A percentile compares a stretch with the other conserved stretches of the same genome.
Evolutionary conservation across 305 asterid genomes (phyloP).

Genomic region (Nicotiana rustica): DNA sequence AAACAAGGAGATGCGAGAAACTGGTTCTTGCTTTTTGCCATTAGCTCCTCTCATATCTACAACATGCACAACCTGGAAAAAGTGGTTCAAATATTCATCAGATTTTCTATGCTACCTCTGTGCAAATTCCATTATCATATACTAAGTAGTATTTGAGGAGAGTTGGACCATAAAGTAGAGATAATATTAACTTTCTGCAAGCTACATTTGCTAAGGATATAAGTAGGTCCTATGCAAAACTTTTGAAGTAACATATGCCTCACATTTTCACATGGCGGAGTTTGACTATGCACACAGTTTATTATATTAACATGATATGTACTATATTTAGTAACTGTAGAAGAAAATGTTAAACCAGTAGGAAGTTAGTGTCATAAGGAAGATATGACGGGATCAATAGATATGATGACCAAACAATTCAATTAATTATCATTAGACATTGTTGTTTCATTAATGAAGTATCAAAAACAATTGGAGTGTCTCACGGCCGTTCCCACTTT

Average conservation of each 20-base stretch:
- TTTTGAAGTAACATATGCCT: not conserved
- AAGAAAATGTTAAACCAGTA: not conserved
- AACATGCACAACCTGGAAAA: constrained; percentile 82
- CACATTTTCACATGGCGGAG: not conserved
- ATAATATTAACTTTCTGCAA: not conserved
- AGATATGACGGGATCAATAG: not conserved
- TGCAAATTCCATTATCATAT: not conserved
- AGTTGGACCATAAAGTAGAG: constrained; percentile 18
- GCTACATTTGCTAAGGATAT: constrained; percentile 14
- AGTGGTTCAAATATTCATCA: constrained; percentile 16
- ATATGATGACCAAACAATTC: not conserved
- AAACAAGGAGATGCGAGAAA: constrained; percentile 72
- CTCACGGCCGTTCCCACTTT: constrained; percentile 4
- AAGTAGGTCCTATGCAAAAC: constrained; percentile 6
- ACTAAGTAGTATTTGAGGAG: constrained; percentile 3
- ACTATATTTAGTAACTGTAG: not conserved
- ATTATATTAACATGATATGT: constrained; percentile 10
- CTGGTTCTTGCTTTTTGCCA: constrained; percentile 57
- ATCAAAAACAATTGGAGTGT: not conserved
- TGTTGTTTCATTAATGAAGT: constrained; percentile 17
- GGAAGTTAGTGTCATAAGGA: constrained; percentile 22
- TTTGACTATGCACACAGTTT: constrained; percentile 25
- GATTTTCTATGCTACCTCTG: constrained; percentile 8
- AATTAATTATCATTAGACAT: not conserved
- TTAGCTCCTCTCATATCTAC: constrained; percentile 62